Percentiles rank a stretch among this genome's conserved stretches.
Evolutionary conservation across 805 yeast genomes (phyloP).

Genomic region (Candida oleophila): DNA sequence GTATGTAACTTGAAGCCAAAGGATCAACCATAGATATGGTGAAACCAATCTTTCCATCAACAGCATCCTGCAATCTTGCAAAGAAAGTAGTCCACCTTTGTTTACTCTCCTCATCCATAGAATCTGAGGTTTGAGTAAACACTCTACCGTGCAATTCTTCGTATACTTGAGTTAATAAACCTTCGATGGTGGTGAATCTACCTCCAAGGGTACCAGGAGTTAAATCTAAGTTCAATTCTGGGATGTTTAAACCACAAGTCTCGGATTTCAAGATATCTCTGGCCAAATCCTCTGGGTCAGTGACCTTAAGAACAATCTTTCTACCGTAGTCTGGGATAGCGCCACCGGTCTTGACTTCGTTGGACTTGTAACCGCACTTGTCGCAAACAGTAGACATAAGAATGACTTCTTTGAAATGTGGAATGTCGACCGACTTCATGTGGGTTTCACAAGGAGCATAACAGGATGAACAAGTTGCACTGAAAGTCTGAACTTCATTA

Average conservation of each 20-base stretch:
- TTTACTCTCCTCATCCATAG: slow-evolving; percentile 79
- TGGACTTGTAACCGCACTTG: slow-evolving; percentile 90
- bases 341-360: slow-evolving; percentile 99
- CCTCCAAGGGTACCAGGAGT: slow-evolving; percentile 98
- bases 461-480: slow-evolving; percentile 92
- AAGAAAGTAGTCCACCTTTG: slow-evolving; percentile 84
- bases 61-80: slow-evolving; percentile 69
- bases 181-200: slow-evolving; percentile 95
- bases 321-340: slow-evolving; percentile 86
- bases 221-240: slow-evolving; percentile 86
- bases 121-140: slow-evolving; percentile 81
- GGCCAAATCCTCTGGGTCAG: slow-evolving; percentile 88
- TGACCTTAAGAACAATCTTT: slow-evolving; percentile 67
- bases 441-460: slow-evolving; percentile 80
- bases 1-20: slow-evolving; percentile 90
- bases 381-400: slow-evolving; percentile 94
- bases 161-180: slow-evolving; percentile 80
- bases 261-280: slow-evolving; percentile 95
- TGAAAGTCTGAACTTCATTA: slow-evolving; percentile 91
- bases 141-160: slow-evolving; percentile 88
- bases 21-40: slow-evolving; percentile 93
- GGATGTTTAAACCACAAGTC: slow-evolving; percentile 81
- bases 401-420: slow-evolving; percentile 96
- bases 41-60: slow-evolving; percentile 77
- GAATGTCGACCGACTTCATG: slow-evolving; percentile 95